Evolutionary conservation across 805 yeast species (phyloP).

Genomic region (Yarrowia osloensis): DNA sequence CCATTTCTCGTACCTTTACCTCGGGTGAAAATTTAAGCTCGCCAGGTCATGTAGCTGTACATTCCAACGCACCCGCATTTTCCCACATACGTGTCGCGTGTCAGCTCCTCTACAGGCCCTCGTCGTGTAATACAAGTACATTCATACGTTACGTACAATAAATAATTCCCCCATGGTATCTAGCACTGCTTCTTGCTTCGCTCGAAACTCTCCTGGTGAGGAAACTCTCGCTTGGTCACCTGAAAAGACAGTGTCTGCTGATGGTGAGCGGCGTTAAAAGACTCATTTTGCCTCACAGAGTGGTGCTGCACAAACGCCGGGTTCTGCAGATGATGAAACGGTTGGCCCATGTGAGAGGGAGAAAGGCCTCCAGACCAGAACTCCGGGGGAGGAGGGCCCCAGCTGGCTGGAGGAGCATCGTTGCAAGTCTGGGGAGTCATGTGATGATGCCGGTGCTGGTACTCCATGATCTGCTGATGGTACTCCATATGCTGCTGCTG

Average conservation of each 20-base stretch:
- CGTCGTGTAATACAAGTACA: too few species aligned
- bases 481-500: not conserved
- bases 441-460: too few species aligned
- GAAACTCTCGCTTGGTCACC: constrained; percentile 4
- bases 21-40: too few species aligned
- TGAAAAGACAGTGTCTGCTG: constrained; percentile 8
- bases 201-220: not conserved
- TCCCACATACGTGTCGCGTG: too few species aligned
- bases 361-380: too few species aligned
- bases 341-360: too few species aligned
- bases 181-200: constrained; percentile 8
- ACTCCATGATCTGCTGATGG: too few species aligned
- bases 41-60: too few species aligned
- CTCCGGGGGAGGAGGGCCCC: not conserved
- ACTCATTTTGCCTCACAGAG: not conserved
- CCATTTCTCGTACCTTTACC: too few species aligned
- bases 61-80: too few species aligned
- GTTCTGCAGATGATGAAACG: not conserved
- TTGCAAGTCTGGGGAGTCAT: not conserved
- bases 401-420: not conserved
- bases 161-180: not conserved
- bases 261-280: not conserved
- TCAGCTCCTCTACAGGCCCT: too few species aligned
- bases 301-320: not conserved
- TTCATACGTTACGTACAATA: constrained; percentile 4